A percentile compares a stretch with the other conserved stretches of the same genome.
These are phyloP conservation scores for Pilobolus umbonatus DNA, from an alignment of 192 early-diverging fungal species.

Conservation along the genomic window DNA sequence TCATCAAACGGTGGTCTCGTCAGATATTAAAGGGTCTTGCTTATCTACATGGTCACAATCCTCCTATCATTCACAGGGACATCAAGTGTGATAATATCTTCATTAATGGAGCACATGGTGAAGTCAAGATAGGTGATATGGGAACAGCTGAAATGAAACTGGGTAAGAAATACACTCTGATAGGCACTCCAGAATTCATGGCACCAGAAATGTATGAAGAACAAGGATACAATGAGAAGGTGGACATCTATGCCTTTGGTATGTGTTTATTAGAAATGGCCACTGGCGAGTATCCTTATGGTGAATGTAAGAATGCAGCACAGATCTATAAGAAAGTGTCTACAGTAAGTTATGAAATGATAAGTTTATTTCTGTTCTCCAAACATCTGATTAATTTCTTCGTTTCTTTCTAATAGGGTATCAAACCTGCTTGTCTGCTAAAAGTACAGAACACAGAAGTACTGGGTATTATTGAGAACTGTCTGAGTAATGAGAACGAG, in stretches of 20 bases:
- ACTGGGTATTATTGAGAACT: slow-evolving; percentile 62
- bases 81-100: slow-evolving; percentile 81
- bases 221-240: slow-evolving; percentile 75
- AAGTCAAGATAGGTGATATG: slow-evolving; percentile 85
- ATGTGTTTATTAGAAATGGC: slow-evolving; percentile 71
- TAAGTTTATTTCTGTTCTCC: not conserved
- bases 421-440: slow-evolving; percentile 64
- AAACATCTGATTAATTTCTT: not conserved
- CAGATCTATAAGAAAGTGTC: slow-evolving; percentile 86
- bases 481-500: slow-evolving; percentile 56
- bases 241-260: slow-evolving; percentile 89
- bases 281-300: slow-evolving; percentile 86
- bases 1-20: slow-evolving; percentile 75
- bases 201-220: slow-evolving; percentile 90
- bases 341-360: too few relatives aligned
- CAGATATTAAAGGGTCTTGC: slow-evolving; percentile 77
- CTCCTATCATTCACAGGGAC: slow-evolving; percentile 81
- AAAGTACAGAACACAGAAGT: slow-evolving; percentile 63
- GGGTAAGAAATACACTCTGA: slow-evolving; percentile 80
- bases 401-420: too few relatives aligned
- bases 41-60: slow-evolving; percentile 73
- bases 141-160: slow-evolving; percentile 84
- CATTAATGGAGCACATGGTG: slow-evolving; percentile 84
- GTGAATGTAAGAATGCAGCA: slow-evolving; percentile 78
- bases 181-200: slow-evolving; percentile 84